phyloP scores from a whole-genome alignment of 2,329 filamentous ascomycete species.

The Waltergamsia citrina region DNA sequence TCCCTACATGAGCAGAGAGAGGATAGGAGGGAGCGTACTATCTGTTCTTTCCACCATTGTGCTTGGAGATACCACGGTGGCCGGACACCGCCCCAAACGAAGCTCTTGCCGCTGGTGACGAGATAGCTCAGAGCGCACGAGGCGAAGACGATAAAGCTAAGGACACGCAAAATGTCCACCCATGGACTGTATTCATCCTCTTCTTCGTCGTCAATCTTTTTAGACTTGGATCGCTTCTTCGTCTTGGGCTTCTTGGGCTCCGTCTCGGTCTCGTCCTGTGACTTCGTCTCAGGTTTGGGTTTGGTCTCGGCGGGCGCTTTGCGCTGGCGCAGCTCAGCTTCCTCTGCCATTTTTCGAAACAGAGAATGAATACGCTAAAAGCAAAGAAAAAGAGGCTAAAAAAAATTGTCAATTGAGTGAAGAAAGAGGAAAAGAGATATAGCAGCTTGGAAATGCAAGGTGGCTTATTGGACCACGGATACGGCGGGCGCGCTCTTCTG shows the following conservation, averaged over 20 bases:
- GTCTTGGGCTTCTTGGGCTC: conserved; percentile 3
- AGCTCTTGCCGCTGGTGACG: conserved; percentile 59
- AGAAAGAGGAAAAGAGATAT: too few species aligned
- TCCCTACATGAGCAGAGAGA: background rate
- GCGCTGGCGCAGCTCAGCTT: conserved; percentile 5
- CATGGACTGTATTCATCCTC: conserved; percentile 49
- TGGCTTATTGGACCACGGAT: too few species aligned
- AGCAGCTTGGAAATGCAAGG: too few species aligned
- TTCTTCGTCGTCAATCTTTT: conserved; percentile 34
- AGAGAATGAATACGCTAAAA: too few species aligned
- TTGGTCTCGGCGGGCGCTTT: conserved; percentile 5
- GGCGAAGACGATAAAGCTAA: conserved; percentile 56
- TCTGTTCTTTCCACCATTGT: conserved; percentile 47
- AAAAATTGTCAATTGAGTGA: too few species aligned
- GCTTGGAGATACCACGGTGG: conserved; percentile 51
- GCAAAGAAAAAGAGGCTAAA: too few species aligned
- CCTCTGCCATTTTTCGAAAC: conserved; percentile 1
- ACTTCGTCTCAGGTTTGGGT: background rate
- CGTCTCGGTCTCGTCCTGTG: too few species aligned
- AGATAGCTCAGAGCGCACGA: conserved; percentile 68
- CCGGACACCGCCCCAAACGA: conserved; percentile 57
- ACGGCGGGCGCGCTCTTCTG: too few species aligned
- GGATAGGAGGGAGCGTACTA: conserved; percentile 41
- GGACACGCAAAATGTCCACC: conserved; percentile 60
- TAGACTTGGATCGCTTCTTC: conserved; percentile 16